These are phyloP conservation scores for Pseudocercospora cruenta DNA, from an alignment of 2,329 filamentous ascomycete species.

Conservation along the genomic window DNA sequence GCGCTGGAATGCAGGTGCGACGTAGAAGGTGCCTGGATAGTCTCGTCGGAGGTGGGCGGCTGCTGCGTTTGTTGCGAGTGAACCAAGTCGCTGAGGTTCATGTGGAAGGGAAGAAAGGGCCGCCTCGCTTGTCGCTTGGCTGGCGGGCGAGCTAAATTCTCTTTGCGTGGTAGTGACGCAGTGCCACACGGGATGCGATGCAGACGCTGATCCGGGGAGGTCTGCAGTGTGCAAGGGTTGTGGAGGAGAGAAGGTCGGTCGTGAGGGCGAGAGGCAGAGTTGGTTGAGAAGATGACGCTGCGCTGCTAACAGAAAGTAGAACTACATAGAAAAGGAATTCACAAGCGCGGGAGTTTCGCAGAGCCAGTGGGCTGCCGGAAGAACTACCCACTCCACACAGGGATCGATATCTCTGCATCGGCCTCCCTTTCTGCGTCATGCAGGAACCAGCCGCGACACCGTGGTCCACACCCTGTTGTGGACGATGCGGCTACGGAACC, in stretches of 20 bases:
- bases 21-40: background rate
- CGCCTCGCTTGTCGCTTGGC: background rate
- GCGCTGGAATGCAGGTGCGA: background rate
- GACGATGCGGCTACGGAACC: background rate
- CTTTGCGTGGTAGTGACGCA: slow-evolving; percentile 2
- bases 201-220: background rate
- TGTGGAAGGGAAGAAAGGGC: background rate
- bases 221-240: background rate
- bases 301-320: background rate
- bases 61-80: slow-evolving; percentile 5
- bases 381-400: background rate
- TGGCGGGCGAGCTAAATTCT: background rate
- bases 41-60: background rate
- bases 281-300: background rate
- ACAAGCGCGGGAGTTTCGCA: background rate
- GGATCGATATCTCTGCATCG: background rate
- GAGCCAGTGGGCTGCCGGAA: background rate
- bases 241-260: background rate
- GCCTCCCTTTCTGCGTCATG: slow-evolving; percentile 1
- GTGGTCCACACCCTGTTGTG: background rate
- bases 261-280: background rate
- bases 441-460: slow-evolving; percentile 3
- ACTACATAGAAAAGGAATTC: background rate
- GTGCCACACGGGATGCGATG: slow-evolving; percentile 1
- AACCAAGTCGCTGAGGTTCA: slow-evolving; percentile 5